Percentiles rank a stretch among this genome's conserved stretches.
These are phyloP conservation scores for Teratosphaeria zuluensis DNA, from an alignment of 2,329 filamentous ascomycete species.

Conservation along the genomic window DNA sequence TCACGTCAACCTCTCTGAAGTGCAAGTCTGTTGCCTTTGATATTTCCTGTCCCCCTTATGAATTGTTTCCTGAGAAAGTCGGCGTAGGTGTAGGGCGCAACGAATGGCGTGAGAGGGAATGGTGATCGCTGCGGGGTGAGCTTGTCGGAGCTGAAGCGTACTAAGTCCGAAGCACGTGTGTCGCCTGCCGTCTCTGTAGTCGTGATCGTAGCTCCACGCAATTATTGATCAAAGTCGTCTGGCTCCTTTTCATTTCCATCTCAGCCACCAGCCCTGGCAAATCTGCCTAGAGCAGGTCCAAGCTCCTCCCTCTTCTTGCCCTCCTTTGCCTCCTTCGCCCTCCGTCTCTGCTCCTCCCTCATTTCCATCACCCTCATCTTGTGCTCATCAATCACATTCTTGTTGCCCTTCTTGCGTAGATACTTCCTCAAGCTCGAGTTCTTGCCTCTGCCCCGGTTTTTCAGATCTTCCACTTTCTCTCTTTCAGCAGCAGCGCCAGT, in stretches of 20 bases:
- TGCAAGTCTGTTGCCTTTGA: not conserved
- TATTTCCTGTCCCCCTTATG: not conserved
- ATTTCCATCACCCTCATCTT: conserved; percentile 76
- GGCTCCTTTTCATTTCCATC: not conserved
- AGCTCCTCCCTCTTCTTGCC: conserved; percentile 64
- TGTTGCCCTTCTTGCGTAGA: conserved; percentile 79
- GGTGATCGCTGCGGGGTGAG: not conserved
- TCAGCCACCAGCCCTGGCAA: conserved; percentile 56
- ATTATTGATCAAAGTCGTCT: not conserved
- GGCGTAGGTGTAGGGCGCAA: not conserved
- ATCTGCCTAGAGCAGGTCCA: conserved; percentile 77
- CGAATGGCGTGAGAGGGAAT: not conserved
- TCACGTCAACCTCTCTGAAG: too few species aligned
- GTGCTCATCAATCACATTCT: conserved; percentile 95
- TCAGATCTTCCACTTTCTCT: conserved; percentile 49
- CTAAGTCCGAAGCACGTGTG: not conserved
- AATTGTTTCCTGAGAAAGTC: not conserved
- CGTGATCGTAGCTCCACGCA: not conserved
- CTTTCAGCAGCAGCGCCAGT: conserved; percentile 33
- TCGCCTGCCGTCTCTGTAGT: too few species aligned
- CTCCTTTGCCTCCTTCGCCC: conserved; percentile 56
- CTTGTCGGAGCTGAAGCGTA: not conserved
- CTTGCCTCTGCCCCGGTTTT: conserved; percentile 76
- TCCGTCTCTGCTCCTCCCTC: conserved; percentile 58
- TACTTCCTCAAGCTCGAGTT: conserved; percentile 84